Base-by-base conservation (phyloP, 2,329 filamentous ascomycete species). In the Penicillium sp. region DNA sequence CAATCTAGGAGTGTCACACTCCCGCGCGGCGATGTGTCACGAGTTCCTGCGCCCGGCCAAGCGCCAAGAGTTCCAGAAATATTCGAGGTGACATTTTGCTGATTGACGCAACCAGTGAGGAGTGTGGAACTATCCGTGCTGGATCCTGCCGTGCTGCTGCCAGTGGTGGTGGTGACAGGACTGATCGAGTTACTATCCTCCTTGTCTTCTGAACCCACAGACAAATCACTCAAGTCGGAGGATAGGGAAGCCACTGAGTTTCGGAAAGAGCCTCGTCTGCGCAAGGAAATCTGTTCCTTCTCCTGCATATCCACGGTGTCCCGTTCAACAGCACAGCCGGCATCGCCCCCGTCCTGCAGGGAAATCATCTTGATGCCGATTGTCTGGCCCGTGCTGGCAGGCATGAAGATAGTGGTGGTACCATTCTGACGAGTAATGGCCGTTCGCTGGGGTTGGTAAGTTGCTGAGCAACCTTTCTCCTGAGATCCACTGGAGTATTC, bases 341-440 rank as follows among this genome's bases (percentile, higher is more conserved):
- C 64, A 13, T 62, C 62, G 6, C 50, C 68, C 19, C 64, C 70
- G 64, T 69, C 76, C 33, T 78, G 71, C 15, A 86, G 70, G 10
- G 84, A 86, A 42, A 89, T 82, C 42, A 89, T 83, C 70, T 89
- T 89, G 61, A 89, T 82, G 6, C 86, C 87, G 19, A 87, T 77
- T 3, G 82, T 81, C 41, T 80, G 79, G 31, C 82, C 81, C 15
- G 83, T 84, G 39, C 80, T 85, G 13, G 85, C 85, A 2, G 87
- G 87, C 85, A 89, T 87, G 73, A 89, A 87, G 10, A 89, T 75
- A 4, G 85, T 88, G 1, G 83, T 85, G 33, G 81, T 80, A 4
- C 86, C 86, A 78, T 86, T 81, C 51, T 81, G 81, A 13, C 83
- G 82, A 52, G 83, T 83, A 52, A 89, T 80, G 2, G 81, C 78